Evolutionary conservation across 2,329 filamentous ascomycete species (phyloP).

Genomic region (Neospermospora avenae): DNA sequence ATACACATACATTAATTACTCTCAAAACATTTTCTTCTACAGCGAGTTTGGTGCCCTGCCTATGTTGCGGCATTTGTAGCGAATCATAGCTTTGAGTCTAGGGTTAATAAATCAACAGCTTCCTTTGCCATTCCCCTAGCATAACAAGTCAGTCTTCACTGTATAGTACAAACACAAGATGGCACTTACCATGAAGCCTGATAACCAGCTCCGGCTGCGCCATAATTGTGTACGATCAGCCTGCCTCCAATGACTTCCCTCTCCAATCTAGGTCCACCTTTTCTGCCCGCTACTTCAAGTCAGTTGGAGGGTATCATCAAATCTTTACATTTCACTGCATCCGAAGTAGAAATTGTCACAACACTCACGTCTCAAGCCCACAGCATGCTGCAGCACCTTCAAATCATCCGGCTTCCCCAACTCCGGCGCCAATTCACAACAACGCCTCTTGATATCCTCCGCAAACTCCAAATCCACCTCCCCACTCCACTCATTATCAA

Average conservation of each 20-base stretch:
- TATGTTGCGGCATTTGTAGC: no score
- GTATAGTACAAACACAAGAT: neutral
- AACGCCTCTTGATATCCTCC: constrained; percentile 36
- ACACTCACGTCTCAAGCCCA: constrained; percentile 30
- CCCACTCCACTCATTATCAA: constrained; percentile 36
- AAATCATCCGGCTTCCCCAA: constrained; percentile 35
- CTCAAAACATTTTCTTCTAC: neutral
- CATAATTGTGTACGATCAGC: constrained; percentile 42
- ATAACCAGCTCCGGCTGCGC: constrained; percentile 45
- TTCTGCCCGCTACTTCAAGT: constrained; percentile 22
- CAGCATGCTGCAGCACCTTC: constrained; percentile 30
- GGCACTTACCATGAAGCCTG: constrained; percentile 36
- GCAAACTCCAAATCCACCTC: constrained; percentile 34
- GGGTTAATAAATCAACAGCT: constrained; percentile 22
- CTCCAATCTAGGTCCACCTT: constrained; percentile 35
- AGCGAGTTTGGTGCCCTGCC: no score
- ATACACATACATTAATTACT: neutral
- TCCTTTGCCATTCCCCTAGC: constrained; percentile 27
- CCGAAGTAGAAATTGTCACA: neutral
- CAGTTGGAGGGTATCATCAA: neutral
- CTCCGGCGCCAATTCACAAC: constrained; percentile 36
- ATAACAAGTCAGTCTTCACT: neutral
- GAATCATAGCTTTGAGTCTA: constrained; percentile 9
- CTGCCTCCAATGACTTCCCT: constrained; percentile 25
- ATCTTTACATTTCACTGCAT: neutral